Base-by-base conservation (phyloP, 768 basidiomycete species). In the Boletus rufocinnamomeus region DNA sequence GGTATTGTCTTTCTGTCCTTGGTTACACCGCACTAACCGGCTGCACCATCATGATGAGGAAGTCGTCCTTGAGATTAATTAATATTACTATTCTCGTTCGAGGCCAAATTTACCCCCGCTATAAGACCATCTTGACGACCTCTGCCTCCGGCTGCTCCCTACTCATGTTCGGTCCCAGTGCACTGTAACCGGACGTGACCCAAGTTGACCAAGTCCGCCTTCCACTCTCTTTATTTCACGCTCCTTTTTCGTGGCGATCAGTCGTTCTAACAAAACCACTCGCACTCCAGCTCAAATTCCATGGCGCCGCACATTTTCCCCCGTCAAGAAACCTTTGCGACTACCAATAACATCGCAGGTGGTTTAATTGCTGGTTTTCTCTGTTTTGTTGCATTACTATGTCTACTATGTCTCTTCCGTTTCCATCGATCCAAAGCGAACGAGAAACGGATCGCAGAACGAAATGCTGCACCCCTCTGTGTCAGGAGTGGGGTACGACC, bases 281-380 rank as follows among this genome's bases (percentile, higher is more conserved):
- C 21, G 21, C 21, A n/a, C 55, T 49, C 41, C 35, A 34, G n/a
- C 47, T 25, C 50, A 21, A 37, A 57, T 16, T 53, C 35, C 21
- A 73, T 72, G 64, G 64, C 70, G 7, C 56, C 67, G 17, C 41
- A 34, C 27, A 23, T 60, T 52, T 45, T 53, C 56, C 19, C 58
- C 21, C 72, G 68, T 28, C 27, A 32, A 43, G 16, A 8, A 21
- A 17, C 3, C 11, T 25, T 19, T 6, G 7, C 50, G 28, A 35
- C 9, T 8, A 62, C 58, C 46, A 70, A 79, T 6, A 67, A 77
- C 63, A 79, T 86, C 49, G 81, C 72, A 53, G 86, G 82, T 7
- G 79, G 87, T 63, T 72, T 77, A 5, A 48, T 61, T 13, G 66
- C 45, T 0, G 64, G 56, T 14, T 35, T 56, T 25, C 9, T 69